Evolutionary conservation across 139 green algal genomes (phyloP).

Genomic region (Edaphochlamys debaryana): DNA sequence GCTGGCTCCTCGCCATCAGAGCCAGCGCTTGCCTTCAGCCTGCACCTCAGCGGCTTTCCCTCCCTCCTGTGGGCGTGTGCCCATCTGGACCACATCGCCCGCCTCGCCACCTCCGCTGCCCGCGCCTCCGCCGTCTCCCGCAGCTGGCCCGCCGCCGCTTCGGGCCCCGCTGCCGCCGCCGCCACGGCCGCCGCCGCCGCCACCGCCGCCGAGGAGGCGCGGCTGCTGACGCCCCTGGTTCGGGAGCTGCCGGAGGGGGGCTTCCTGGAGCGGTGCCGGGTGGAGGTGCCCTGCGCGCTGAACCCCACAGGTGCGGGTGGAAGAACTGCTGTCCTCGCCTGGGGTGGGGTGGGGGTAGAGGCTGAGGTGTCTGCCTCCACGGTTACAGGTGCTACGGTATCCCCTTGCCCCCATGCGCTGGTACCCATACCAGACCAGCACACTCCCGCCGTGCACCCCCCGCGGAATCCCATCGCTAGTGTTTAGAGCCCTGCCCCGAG

Average conservation of each 20-base stretch:
- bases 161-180: not conserved
- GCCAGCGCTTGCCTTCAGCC: constrained; percentile 6
- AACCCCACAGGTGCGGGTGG: not conserved
- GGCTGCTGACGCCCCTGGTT: constrained; percentile 15
- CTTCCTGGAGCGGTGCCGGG: constrained; percentile 16
- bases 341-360: too few relatives aligned
- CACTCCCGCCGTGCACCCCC: too few relatives aligned
- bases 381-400: too few relatives aligned
- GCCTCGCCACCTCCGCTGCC: not conserved
- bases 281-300: not conserved
- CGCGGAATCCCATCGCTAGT: too few relatives aligned
- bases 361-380: too few relatives aligned
- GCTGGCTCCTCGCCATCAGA: too few relatives aligned
- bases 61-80: constrained; percentile 17
- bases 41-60: not conserved
- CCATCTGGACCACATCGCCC: not conserved
- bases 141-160: not conserved
- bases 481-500: too few relatives aligned
- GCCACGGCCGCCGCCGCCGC: too few relatives aligned
- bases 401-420: too few relatives aligned
- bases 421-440: too few relatives aligned
- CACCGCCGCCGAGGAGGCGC: not conserved
- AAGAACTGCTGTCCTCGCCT: too few relatives aligned
- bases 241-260: not conserved
- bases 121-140: not conserved